A percentile compares a stretch with the other conserved stretches of the same genome.
Evolutionary conservation across 108 stramenopile species (phyloP).

Genomic region (Craspedostauros australis): DNA sequence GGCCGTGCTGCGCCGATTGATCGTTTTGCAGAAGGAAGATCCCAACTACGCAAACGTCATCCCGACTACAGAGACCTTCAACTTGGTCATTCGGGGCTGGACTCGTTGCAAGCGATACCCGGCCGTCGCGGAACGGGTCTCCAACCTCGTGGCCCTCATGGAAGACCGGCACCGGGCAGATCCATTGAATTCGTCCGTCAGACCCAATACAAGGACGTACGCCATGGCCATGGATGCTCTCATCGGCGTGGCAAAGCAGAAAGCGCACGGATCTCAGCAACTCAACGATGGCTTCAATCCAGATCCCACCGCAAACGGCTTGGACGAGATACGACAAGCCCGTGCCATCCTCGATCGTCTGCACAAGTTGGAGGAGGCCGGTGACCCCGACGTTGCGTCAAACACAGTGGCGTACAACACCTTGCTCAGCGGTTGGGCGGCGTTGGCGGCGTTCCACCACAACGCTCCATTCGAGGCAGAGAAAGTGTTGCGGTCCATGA

Average conservation of each 20-base stretch:
- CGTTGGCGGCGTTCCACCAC: slow-evolving; percentile 25
- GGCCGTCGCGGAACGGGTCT: slow-evolving; percentile 31
- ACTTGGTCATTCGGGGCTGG: slow-evolving; percentile 72
- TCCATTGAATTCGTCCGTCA: slow-evolving; percentile 21
- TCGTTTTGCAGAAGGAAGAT: slow-evolving; percentile 16
- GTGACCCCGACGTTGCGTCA: slow-evolving; percentile 35
- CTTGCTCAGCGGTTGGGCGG: slow-evolving; percentile 48
- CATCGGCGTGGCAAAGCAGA: slow-evolving; percentile 40
- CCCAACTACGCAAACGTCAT: slow-evolving; percentile 4
- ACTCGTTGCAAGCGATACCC: slow-evolving; percentile 48
- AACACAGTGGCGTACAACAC: slow-evolving; percentile 64
- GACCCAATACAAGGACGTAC: slow-evolving; percentile 63
- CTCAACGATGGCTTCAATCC: neutral
- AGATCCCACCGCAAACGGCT: slow-evolving; percentile 37
- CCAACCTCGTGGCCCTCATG: slow-evolving; percentile 49
- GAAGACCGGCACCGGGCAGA: slow-evolving; percentile 45
- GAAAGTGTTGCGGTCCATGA: slow-evolving; percentile 56
- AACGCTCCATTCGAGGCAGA: slow-evolving; percentile 53
- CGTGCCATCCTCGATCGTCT: slow-evolving; percentile 49
- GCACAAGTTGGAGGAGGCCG: slow-evolving; percentile 37
- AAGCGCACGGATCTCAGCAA: too few species aligned
- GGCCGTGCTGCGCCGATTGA: slow-evolving; percentile 32
- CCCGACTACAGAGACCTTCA: slow-evolving; percentile 69
- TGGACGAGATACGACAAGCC: slow-evolving; percentile 50
- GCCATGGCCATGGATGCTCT: slow-evolving; percentile 66